phyloP scores from a whole-genome alignment of 257 asterid species.

The Echites panduratus region DNA sequence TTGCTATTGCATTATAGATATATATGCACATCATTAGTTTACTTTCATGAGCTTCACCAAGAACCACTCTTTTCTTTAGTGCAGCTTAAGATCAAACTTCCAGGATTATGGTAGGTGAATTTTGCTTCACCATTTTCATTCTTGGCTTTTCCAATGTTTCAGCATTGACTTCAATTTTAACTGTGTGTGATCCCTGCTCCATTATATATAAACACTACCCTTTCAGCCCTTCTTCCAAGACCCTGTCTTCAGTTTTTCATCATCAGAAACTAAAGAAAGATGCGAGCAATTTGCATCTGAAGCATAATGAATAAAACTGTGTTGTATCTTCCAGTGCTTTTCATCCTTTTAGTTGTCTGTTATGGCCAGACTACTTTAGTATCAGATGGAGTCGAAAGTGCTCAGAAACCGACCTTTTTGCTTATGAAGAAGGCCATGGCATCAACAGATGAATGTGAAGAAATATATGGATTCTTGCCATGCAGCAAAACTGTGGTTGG shows the following conservation, averaged over 20 bases:
- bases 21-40: background rate
- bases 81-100: too few relatives aligned
- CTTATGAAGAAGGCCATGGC: constrained; percentile 17
- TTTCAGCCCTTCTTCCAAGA: background rate
- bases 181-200: background rate
- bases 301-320: background rate
- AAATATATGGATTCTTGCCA: constrained; percentile 51
- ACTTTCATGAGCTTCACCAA: background rate
- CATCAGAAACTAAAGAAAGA: background rate
- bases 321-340: background rate
- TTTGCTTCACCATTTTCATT: too few relatives aligned
- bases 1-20: too few relatives aligned
- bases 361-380: background rate
- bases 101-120: background rate
- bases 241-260: background rate
- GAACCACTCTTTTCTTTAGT: too few relatives aligned
- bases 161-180: background rate
- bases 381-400: constrained; percentile 22
- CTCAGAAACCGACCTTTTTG: constrained; percentile 9
- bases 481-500: constrained; percentile 52
- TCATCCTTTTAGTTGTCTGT: background rate
- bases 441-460: constrained; percentile 29
- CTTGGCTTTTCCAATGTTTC: too few relatives aligned
- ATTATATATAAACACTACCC: background rate
- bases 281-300: background rate